Evolutionary conservation across 148 eudicot genomes (phyloP).

Genomic region (Tetragonia tetragonoides): DNA sequence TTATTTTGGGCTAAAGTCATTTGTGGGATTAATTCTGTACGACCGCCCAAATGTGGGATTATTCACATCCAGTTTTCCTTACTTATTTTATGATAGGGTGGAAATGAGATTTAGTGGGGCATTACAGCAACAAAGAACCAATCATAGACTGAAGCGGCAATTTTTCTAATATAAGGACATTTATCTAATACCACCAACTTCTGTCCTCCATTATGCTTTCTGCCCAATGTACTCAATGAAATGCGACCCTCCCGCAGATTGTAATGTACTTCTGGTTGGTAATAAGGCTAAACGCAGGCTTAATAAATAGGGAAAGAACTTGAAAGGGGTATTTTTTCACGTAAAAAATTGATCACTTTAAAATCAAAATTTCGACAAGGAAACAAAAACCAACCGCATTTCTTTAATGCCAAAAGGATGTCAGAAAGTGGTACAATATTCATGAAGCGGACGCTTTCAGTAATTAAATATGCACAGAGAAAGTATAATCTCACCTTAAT

Average conservation of each 20-base stretch:
- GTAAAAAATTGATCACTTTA: too few species aligned
- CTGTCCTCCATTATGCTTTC: neutral
- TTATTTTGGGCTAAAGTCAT: too few species aligned
- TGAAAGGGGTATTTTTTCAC: too few species aligned
- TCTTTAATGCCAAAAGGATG: neutral
- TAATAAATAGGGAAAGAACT: too few species aligned
- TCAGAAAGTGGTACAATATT: neutral
- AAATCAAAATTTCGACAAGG: too few species aligned
- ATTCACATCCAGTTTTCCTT: too few species aligned
- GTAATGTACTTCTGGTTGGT: too few species aligned
- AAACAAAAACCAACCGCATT: neutral
- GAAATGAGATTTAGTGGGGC: neutral
- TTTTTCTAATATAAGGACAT: too few species aligned
- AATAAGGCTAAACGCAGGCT: too few species aligned
- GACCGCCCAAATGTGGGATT: too few species aligned
- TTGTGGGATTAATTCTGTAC: too few species aligned
- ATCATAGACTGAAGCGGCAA: neutral
- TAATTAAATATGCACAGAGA: neutral
- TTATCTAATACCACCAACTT: neutral
- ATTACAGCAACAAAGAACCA: neutral
- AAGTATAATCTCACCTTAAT: constrained; percentile 37
- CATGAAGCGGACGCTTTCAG: neutral
- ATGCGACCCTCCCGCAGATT: neutral
- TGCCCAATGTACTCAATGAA: neutral
- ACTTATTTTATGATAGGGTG: neutral